phyloP scores from a whole-genome alignment of 2,329 filamentous ascomycete genomes.

The Diaporthe velutina region DNA sequence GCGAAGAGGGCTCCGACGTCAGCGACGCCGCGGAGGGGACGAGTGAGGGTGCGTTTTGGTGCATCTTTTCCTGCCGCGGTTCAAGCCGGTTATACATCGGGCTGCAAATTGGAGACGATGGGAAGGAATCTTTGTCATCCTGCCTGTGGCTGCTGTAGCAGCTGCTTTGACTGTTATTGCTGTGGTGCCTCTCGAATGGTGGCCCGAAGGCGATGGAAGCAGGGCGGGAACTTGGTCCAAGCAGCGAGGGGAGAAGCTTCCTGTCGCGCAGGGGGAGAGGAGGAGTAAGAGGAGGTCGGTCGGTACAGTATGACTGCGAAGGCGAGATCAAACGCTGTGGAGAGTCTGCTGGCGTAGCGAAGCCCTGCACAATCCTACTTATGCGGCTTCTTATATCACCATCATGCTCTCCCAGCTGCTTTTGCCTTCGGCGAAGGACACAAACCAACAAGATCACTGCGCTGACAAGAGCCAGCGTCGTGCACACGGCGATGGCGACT shows the following conservation, averaged over 20 bases:
- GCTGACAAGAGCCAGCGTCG: conserved; percentile 53
- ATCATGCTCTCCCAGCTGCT: conserved; percentile 40
- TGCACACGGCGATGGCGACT: conserved; percentile 59
- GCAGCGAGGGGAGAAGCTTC: conserved; percentile 55
- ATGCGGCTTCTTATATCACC: conserved; percentile 40
- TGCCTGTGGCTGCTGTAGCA: conserved; percentile 32
- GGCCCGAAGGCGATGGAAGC: conserved; percentile 39
- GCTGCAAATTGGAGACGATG: conserved; percentile 54
- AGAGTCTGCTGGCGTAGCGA: conserved; percentile 47
- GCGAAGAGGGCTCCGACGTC: conserved; percentile 15
- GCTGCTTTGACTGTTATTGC: conserved; percentile 31
- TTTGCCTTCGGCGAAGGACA: conserved; percentile 51
- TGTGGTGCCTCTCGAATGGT: conserved; percentile 33
- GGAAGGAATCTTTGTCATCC: conserved; percentile 46
- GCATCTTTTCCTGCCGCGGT: conserved; percentile 49
- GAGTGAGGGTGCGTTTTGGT: conserved; percentile 24
- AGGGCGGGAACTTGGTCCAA: conserved; percentile 41
- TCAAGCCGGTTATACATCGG: conserved; percentile 53
- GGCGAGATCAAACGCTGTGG: conserved; percentile 59
- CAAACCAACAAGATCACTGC: conserved; percentile 54
- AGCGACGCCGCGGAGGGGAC: conserved; percentile 19
- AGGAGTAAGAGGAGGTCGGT: conserved; percentile 53
- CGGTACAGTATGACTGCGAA: conserved; percentile 46
- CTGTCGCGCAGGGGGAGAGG: conserved; percentile 63
- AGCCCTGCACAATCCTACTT: conserved; percentile 41